phyloP scores from a whole-genome alignment of 495 filamentous ascomycete genomes.

The Daldinia loculata region DNA sequence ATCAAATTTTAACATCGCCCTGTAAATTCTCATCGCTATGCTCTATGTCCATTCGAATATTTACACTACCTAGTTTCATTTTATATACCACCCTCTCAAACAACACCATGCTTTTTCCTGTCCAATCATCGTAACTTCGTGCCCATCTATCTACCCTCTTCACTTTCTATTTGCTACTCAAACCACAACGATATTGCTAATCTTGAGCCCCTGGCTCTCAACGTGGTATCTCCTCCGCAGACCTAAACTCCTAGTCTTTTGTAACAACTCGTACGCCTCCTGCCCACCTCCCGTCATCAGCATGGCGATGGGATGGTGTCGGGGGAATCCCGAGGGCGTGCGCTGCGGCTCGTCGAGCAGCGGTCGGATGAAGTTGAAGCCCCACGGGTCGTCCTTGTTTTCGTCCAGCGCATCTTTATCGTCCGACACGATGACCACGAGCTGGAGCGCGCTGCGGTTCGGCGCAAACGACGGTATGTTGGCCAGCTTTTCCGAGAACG shows the following conservation, averaged over 20 bases:
- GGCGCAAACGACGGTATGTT: slow-evolving; percentile 83
- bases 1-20: not conserved
- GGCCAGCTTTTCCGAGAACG: slow-evolving; percentile 80
- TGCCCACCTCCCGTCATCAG: slow-evolving; percentile 85
- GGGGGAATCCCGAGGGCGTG: slow-evolving; percentile 73
- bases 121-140: slow-evolving; percentile 8
- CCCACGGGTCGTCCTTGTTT: slow-evolving; percentile 40
- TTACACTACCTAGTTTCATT: slow-evolving; percentile 1
- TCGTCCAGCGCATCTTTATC: slow-evolving; percentile 56
- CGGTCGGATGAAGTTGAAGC: slow-evolving; percentile 64
- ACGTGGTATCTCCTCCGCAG: slow-evolving; percentile 81
- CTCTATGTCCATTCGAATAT: not conserved
- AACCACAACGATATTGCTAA: slow-evolving; percentile 81
- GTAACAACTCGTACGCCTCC: slow-evolving; percentile 69
- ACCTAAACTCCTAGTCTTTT: slow-evolving; percentile 68
- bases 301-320: slow-evolving; percentile 81
- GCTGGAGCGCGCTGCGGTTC: slow-evolving; percentile 66
- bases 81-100: slow-evolving; percentile 23
- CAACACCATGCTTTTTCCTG: not conserved
- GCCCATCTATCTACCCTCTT: slow-evolving; percentile 13
- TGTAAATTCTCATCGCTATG: slow-evolving; percentile 3
- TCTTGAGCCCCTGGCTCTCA: slow-evolving; percentile 79
- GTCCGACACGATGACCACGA: slow-evolving; percentile 83
- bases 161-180: not conserved
- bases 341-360: slow-evolving; percentile 78